Evolutionary conservation across 331 rosid genomes (phyloP).

Genomic region (Erythrophleum ivorense): DNA sequence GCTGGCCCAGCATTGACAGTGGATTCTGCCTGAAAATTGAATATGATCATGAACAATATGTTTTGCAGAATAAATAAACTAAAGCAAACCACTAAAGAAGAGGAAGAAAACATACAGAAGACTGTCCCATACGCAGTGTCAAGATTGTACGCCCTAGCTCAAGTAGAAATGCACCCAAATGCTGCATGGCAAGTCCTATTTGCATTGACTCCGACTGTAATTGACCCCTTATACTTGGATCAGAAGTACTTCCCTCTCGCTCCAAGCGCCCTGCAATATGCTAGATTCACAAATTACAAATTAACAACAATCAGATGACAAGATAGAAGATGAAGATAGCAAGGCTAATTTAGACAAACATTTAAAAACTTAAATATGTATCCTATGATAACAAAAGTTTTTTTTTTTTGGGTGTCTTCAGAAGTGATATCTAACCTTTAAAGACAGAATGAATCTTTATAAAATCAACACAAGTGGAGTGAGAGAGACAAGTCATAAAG

Average conservation of each 20-base stretch:
- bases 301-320: constrained; percentile 47
- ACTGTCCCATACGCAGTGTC: constrained; percentile 89
- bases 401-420: not conserved
- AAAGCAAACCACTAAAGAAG: constrained; percentile 35
- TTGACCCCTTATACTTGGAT: constrained; percentile 65
- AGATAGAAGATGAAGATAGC: constrained; percentile 14
- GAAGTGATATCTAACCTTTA: not conserved
- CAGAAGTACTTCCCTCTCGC: constrained; percentile 70
- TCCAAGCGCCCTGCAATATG: constrained; percentile 93
- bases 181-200: constrained; percentile 85
- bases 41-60: constrained; percentile 30
- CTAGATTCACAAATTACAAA: constrained; percentile 69
- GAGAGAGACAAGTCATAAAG: not conserved
- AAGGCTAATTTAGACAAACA: constrained; percentile 23
- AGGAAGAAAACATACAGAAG: constrained; percentile 69
- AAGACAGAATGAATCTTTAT: not conserved
- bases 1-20: constrained; percentile 93
- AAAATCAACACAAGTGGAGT: constrained; percentile 2
- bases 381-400: constrained; percentile 10
- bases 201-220: constrained; percentile 81
- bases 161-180: constrained; percentile 87
- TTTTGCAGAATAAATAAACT: constrained; percentile 28
- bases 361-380: constrained; percentile 3
- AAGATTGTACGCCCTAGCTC: constrained; percentile 96
- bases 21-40: constrained; percentile 73